Base-by-base conservation (phyloP, 805 yeast species). In the Myxozyma geophila region DNA sequence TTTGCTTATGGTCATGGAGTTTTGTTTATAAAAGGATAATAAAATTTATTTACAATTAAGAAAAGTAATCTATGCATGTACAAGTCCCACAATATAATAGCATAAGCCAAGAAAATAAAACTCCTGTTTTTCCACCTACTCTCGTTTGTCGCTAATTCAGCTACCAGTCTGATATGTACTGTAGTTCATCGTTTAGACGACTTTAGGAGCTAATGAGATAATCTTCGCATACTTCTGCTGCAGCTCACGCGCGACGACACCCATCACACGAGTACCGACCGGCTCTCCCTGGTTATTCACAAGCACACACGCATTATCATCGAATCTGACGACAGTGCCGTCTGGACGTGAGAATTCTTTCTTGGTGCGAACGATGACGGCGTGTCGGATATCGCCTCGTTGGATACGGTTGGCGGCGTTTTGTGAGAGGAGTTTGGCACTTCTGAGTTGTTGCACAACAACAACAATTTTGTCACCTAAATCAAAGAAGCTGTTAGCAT, bases 241-340 rank as follows among this genome's bases (percentile, higher is more conserved):
- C 64, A 95, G 82, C 76, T 93, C 98, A 76, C 89, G 89, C 28
- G 97, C 96, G 28, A 93, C 97, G 54, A 63, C 95, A 47, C 92
- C 86, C 39, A 89, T 82, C 65, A 95, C 90, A 83, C 98, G 89
- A 33, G 97, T 89, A 17, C 98, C 99, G 57, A 95, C 82, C 9
- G 98, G 97, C 74, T 95, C 99, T 36, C 90, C 88, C 73, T 87
- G 89, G 78, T 93, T 93, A 79, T 95, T 92, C 67, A 93, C 85
- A 73, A 95, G 82, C 40, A 95, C 98, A 79, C 98, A 92, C 0
- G 99, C 99, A 76, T 93, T 95, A 77, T 95, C 99, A 75, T 92
- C 97, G 75, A 95, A 95, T 70, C 89, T 81, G 36, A 95, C 83
- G 23, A 85, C 85, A 1, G 96, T 83, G 2, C 99, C 99, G 75